These are phyloP conservation scores for Cytospora piceae DNA, from an alignment of 2,329 filamentous ascomycete genomes.

Conservation along the genomic window DNA sequence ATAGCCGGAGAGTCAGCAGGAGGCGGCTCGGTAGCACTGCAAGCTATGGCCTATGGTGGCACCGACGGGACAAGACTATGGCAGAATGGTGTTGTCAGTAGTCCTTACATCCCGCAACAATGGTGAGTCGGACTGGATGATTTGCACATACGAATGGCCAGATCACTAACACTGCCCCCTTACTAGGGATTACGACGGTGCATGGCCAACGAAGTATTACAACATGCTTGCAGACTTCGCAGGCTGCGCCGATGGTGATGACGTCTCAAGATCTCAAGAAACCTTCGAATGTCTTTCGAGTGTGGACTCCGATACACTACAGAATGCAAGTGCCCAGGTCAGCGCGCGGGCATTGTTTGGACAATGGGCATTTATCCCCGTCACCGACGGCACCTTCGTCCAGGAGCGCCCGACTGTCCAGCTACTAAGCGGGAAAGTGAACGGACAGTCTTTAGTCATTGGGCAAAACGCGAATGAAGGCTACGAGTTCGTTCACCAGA, in stretches of 20 bases:
- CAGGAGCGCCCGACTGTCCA: conserved; percentile 37
- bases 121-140: not conserved
- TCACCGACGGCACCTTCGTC: conserved; percentile 41
- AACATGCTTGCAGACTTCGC: not conserved
- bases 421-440: conserved; percentile 38
- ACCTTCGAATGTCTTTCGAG: conserved; percentile 34
- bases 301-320: conserved; percentile 38
- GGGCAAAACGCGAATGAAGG: conserved; percentile 55
- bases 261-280: not conserved
- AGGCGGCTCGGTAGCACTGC: not conserved
- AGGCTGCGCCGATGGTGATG: not conserved
- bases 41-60: not conserved
- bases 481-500: conserved; percentile 46
- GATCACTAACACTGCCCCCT: not conserved
- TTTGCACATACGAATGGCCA: not conserved
- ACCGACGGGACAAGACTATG: not conserved
- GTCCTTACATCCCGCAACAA: not conserved
- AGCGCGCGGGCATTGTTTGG: conserved; percentile 31
- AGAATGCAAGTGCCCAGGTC: conserved; percentile 34
- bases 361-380: conserved; percentile 41
- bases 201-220: not conserved
- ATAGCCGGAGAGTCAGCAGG: not conserved
- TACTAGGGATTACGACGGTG: not conserved
- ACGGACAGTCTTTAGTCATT: conserved; percentile 31
- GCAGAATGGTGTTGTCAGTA: not conserved